A percentile compares a stretch with the other conserved stretches of the same genome.
phyloP scores from a whole-genome alignment of 176 grass and related monocot genomes.

The Hordeum vulgare region MorexV3_pseudomolecules_assembly NC_058519.1:483629361-483629860 shows the following conservation, averaged over 20 bases:
- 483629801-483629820: constrained; percentile 60
- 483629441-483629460: constrained; percentile 39
- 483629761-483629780: not conserved
- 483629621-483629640: constrained; percentile 59
- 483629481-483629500: constrained; percentile 20
- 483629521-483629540: constrained; percentile 42
- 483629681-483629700: constrained; percentile 1
- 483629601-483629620: constrained; percentile 64
- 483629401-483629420: not conserved
- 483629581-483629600: constrained; percentile 40
- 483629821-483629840: constrained; percentile 57
- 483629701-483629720: not conserved
- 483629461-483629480: not conserved
- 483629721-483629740: not conserved
- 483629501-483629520: not conserved
- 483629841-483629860: constrained; percentile 71
- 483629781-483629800: constrained; percentile 71
- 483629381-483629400: not conserved
- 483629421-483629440: constrained; percentile 57
- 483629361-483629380: not conserved
- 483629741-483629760: not conserved
- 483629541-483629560: constrained; percentile 65
- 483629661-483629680: constrained; percentile 76
- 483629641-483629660: constrained; percentile 45
- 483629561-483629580: constrained; percentile 35